phyloP scores from a whole-genome alignment of 2,329 filamentous ascomycete genomes.

The Pseudogymnoascus sp. region DNA sequence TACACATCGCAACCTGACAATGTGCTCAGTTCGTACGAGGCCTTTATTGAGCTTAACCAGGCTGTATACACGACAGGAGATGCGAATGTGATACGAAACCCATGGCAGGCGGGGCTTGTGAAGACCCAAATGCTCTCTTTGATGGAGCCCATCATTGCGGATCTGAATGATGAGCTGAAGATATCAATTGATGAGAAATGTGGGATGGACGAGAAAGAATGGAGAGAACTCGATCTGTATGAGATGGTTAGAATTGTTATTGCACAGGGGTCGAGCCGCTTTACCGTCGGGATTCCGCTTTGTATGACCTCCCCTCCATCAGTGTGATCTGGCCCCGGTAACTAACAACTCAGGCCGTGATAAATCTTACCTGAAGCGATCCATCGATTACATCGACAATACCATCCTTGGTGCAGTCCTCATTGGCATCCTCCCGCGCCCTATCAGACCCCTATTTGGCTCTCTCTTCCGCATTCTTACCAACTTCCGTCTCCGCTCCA shows the following conservation, averaged over 20 bases:
- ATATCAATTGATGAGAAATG: constrained; percentile 21
- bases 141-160: constrained; percentile 20
- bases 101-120: constrained; percentile 28
- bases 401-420: constrained; percentile 29
- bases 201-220: constrained; percentile 20
- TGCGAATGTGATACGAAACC: constrained; percentile 27
- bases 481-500: constrained; percentile 19
- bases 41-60: constrained; percentile 34
- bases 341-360: constrained; percentile 17
- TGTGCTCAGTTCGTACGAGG: constrained; percentile 28
- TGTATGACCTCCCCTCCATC: constrained; percentile 16
- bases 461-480: constrained; percentile 21
- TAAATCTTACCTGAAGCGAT: constrained; percentile 28
- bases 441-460: constrained; percentile 29
- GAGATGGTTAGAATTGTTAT: constrained; percentile 23
- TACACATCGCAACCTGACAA: constrained; percentile 32
- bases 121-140: constrained; percentile 16
- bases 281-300: constrained; percentile 25
- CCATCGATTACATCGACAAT: constrained; percentile 26
- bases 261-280: constrained; percentile 23
- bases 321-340: constrained; percentile 11
- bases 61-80: constrained; percentile 32
- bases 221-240: constrained; percentile 21
- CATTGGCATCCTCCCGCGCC: constrained; percentile 24
- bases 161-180: constrained; percentile 21